Percentiles rank a stretch among this genome's conserved stretches.
These are phyloP conservation scores for Papiliotrema nemorosa DNA, from an alignment of 1,284 basidiomycete species.

Conservation along the genomic window DNA sequence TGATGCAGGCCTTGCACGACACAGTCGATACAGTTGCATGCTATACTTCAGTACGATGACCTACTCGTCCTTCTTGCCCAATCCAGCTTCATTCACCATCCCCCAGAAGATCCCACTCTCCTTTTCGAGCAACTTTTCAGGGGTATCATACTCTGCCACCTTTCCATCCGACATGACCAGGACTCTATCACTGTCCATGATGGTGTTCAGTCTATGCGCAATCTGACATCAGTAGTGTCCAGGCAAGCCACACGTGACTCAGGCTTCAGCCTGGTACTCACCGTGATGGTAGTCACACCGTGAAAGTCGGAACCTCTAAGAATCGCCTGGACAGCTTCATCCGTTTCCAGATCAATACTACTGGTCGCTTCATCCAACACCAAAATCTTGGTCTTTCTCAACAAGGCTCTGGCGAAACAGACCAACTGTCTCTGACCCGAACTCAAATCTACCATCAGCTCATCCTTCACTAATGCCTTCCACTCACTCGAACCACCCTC, in stretches of 20 bases:
- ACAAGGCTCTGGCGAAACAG: constrained; percentile 74
- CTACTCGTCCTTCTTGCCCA: constrained; percentile 6
- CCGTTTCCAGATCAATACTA: constrained; percentile 80
- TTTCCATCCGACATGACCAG: constrained; percentile 76
- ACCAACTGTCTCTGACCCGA: constrained; percentile 80
- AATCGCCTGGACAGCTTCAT: constrained; percentile 58
- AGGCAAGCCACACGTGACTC: no score
- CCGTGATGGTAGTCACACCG: constrained; percentile 73
- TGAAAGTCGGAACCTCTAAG: constrained; percentile 49
- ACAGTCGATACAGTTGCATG: no score
- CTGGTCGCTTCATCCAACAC: constrained; percentile 78
- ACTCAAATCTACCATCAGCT: constrained; percentile 58
- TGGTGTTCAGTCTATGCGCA: constrained; percentile 79
- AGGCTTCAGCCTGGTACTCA: no score
- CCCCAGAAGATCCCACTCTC: constrained; percentile 17
- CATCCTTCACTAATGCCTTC: neutral
- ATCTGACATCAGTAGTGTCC: constrained; percentile 50
- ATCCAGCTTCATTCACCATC: constrained; percentile 21
- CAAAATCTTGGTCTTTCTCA: constrained; percentile 77
- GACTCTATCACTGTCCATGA: constrained; percentile 78
- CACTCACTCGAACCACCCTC: constrained; percentile 65
- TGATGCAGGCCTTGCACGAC: no score
- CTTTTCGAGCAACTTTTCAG: constrained; percentile 58
- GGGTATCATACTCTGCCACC: constrained; percentile 71
- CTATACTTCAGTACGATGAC: no score